A percentile compares a stretch with the other conserved stretches of the same genome.
These are phyloP conservation scores for Panicum virgatum DNA, from an alignment of 202 grass and related monocot genomes.

Conservation along the genomic window DNA sequence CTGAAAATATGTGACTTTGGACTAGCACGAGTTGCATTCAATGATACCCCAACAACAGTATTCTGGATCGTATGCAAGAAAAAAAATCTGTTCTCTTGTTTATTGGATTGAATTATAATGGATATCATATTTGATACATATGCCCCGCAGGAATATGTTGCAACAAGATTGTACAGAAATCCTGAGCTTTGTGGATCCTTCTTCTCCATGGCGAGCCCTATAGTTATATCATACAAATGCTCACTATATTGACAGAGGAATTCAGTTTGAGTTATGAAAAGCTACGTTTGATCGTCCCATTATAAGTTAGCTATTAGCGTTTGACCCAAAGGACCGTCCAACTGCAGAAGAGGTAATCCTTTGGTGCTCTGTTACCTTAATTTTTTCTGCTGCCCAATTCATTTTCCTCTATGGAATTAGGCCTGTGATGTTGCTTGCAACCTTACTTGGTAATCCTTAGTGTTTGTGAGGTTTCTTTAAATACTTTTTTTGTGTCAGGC, in stretches of 20 bases:
- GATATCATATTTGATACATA: conserved; percentile 8
- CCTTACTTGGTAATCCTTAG: not conserved
- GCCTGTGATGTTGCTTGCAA: not conserved
- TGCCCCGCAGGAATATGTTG: conserved; percentile 93
- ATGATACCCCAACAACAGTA: conserved; percentile 82
- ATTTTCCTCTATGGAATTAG: conserved; percentile 6
- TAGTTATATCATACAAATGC: conserved; percentile 11
- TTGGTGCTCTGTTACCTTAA: conserved; percentile 2
- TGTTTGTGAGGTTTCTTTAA: conserved; percentile 16
- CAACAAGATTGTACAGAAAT: conserved; percentile 99
- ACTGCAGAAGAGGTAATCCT: conserved; percentile 85
- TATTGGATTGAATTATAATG: conserved; percentile 6
- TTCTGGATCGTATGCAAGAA: conserved; percentile 92
- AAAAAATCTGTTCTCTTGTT: not conserved
- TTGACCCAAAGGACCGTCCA: conserved; percentile 90
- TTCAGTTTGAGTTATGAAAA: not conserved
- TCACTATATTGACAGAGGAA: conserved; percentile 14
- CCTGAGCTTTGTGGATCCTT: conserved; percentile 98
- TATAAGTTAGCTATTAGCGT: conserved; percentile 59
- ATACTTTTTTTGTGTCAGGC: conserved; percentile 51
- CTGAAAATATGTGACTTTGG: conserved; percentile 99
- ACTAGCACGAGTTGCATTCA: conserved; percentile 93
- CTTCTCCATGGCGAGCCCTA: conserved; percentile 73
- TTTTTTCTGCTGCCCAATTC: not conserved
- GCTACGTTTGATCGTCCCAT: not conserved